Conservation (phyloP, 768 basidiomycete species). For the Rubroboletus satanas region DNA sequence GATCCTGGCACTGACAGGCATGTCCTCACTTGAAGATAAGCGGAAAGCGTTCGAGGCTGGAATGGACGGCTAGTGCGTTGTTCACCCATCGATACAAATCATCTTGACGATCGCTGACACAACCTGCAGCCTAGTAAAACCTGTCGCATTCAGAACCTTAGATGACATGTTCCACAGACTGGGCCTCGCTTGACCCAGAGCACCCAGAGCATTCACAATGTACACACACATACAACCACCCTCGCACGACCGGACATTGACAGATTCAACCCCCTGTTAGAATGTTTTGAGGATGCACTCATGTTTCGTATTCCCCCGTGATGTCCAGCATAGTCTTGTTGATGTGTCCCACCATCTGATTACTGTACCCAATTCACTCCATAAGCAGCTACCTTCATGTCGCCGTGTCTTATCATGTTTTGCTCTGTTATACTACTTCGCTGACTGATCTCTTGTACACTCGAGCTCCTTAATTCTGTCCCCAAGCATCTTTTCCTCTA, state of each 20-base stretch:
- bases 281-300: slow-evolving; percentile 1
- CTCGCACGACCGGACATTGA: slow-evolving; percentile 11
- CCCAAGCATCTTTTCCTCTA: neutral
- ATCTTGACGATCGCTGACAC: neutral
- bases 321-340: slow-evolving; percentile 3
- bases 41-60: slow-evolving; percentile 87
- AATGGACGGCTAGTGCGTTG: slow-evolving; percentile 89
- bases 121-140: slow-evolving; percentile 75
- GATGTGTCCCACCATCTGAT: slow-evolving; percentile 1
- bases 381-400: neutral
- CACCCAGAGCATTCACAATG: slow-evolving; percentile 9
- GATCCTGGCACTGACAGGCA: slow-evolving; percentile 88
- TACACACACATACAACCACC: slow-evolving; percentile 5
- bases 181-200: slow-evolving; percentile 41
- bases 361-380: slow-evolving; percentile 10
- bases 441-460: neutral
- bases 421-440: slow-evolving; percentile 5
- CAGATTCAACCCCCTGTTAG: slow-evolving; percentile 6
- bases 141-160: slow-evolving; percentile 89
- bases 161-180: slow-evolving; percentile 79
- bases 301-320: neutral
- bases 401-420: neutral
- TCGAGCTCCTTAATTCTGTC: neutral
- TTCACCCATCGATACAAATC: neutral
- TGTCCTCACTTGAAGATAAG: slow-evolving; percentile 92